Conservation (phyloP, 192 early-diverging fungal genomes). For the Entomortierella chlamydospora region DNA sequence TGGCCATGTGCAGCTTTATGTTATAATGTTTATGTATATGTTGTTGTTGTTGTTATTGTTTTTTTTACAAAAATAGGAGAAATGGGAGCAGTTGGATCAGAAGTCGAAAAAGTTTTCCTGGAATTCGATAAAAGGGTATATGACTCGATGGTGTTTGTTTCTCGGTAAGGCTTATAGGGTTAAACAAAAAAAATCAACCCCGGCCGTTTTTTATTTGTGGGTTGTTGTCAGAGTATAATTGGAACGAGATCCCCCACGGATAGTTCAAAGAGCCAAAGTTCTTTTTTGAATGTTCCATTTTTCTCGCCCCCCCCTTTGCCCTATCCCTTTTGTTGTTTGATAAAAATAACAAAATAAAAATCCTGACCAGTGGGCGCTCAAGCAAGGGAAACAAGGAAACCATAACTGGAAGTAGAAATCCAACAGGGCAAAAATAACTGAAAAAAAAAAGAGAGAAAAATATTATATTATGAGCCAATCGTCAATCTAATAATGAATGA, state of each 20-base stretch:
- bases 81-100: conserved; percentile 5
- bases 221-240: no score
- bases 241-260: not conserved
- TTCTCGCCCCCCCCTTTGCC: not conserved
- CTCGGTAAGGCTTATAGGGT: not conserved
- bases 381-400: not conserved
- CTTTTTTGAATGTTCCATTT: conserved; percentile 15
- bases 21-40: no score
- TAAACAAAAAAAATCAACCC: no score
- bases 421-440: conserved; percentile 10
- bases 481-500: not conserved
- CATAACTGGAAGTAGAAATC: conserved; percentile 17
- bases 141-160: conserved; percentile 1
- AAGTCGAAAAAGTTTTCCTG: not conserved
- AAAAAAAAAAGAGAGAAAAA: not conserved
- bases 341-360: conserved; percentile 26
- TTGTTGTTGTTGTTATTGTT: not conserved
- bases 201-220: no score
- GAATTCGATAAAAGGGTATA: conserved; percentile 7
- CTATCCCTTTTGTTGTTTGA: not conserved
- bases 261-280: not conserved
- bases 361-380: no score
- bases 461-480: no score
- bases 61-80: conserved; percentile 18
- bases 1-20: no score